A percentile compares a stretch with the other conserved stretches of the same genome.
phyloP scores from a whole-genome alignment of 2,329 filamentous ascomycete species.

The Cladosporium sp. region DNA sequence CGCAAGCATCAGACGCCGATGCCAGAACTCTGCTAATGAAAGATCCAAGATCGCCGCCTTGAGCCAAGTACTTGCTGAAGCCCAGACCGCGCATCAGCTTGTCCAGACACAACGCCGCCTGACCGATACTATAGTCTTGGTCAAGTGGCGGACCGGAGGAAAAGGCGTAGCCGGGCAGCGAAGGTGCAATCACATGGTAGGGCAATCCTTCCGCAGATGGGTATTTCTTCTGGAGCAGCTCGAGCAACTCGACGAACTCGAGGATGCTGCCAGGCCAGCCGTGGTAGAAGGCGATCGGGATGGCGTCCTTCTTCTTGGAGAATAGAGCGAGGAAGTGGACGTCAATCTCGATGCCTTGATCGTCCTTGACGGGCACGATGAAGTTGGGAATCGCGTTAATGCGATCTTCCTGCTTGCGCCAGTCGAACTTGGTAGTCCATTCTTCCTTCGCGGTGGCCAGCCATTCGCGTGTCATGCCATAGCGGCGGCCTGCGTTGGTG shows the following conservation, averaged over 20 bases:
- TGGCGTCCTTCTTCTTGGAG: slow-evolving; percentile 41
- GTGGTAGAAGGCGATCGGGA: slow-evolving; percentile 34
- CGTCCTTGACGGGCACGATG: slow-evolving; percentile 39
- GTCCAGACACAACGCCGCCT: slow-evolving; percentile 43
- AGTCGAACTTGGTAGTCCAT: slow-evolving; percentile 34
- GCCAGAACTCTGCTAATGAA: slow-evolving; percentile 37
- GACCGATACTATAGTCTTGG: slow-evolving; percentile 36
- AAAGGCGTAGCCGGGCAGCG: slow-evolving; percentile 49
- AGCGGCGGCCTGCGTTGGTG: slow-evolving; percentile 33
- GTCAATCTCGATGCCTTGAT: slow-evolving; percentile 33
- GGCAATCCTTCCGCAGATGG: slow-evolving; percentile 44
- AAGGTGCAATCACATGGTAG: slow-evolving; percentile 54
- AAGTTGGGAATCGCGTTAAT: slow-evolving; percentile 53
- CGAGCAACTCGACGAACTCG: slow-evolving; percentile 30
- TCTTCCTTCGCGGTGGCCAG: slow-evolving; percentile 36
- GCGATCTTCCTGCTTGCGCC: slow-evolving; percentile 37
- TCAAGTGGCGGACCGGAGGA: slow-evolving; percentile 44
- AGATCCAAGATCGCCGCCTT: slow-evolving; percentile 54
- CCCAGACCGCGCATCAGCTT: slow-evolving; percentile 50
- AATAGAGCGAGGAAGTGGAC: slow-evolving; percentile 56
- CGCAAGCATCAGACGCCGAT: slow-evolving; percentile 16
- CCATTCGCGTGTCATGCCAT: slow-evolving; percentile 48
- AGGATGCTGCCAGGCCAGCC: slow-evolving; percentile 36
- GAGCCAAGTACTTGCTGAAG: slow-evolving; percentile 47
- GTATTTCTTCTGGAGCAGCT: slow-evolving; percentile 37